These are phyloP conservation scores for Penicillium daleae DNA, from an alignment of 495 filamentous ascomycete genomes.

Conservation along the genomic window DNA sequence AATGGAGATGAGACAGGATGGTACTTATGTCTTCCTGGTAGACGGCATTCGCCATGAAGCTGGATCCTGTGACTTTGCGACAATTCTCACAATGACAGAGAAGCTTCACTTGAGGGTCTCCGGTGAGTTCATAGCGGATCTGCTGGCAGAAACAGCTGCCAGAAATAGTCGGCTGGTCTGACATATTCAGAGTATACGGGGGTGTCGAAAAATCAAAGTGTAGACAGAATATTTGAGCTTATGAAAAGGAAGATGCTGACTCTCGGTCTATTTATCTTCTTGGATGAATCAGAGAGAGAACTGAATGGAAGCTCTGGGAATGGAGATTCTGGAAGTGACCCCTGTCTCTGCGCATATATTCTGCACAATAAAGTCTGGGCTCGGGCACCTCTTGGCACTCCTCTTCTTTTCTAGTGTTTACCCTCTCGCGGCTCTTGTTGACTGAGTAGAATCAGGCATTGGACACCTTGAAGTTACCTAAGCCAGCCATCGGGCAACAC, in stretches of 20 bases:
- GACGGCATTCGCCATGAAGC: conserved; percentile 2
- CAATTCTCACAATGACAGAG: background rate
- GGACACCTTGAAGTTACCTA: background rate
- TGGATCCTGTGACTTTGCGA: background rate
- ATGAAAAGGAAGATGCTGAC: background rate
- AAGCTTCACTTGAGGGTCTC: background rate
- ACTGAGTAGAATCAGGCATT: background rate
- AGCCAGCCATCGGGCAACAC: background rate
- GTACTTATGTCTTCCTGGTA: background rate
- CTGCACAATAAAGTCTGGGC: too few relatives aligned
- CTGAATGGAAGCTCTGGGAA: background rate
- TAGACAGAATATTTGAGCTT: background rate
- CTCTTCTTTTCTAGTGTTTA: background rate
- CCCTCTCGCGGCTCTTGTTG: background rate
- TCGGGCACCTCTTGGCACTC: background rate
- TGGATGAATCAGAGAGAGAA: background rate
- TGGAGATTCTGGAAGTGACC: too few relatives aligned
- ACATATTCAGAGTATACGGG: background rate
- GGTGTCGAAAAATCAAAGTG: background rate
- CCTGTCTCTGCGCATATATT: too few relatives aligned
- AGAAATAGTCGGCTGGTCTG: background rate
- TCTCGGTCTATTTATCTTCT: background rate
- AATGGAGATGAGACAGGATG: background rate
- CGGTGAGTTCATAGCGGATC: background rate
- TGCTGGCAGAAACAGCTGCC: background rate